Base-by-base conservation (phyloP, 495 filamentous ascomycete species). In the Penicillium verhagenii region DNA sequence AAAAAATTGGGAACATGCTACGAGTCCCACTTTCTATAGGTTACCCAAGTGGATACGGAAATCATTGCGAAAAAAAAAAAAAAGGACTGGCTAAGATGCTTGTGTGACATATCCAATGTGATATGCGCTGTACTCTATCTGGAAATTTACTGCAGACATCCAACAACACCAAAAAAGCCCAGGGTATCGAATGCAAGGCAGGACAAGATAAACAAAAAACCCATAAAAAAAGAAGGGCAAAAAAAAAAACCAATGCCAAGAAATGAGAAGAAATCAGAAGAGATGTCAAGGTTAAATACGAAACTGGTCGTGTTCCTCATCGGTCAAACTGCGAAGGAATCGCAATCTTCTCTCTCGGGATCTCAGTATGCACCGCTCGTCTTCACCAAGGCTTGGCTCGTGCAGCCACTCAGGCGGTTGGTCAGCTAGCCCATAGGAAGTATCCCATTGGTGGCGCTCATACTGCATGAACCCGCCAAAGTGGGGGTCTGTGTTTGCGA, bases 391-490 rank as follows among this genome's bases (percentile, higher is more conserved):
- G 18, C 67, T 64, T 19, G 61, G 49, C 50, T 77, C 73, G 3
- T 47, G 47, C 28, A 67, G 19, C 74, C 74, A 78, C 35, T 78
- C 75, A 50, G 64, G 64, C 19, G 70, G 68, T 26, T 69, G 47
- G 38, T 69, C 70, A 6, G 60, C 52, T 31, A 67, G 23, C 0
- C 68, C 71, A 53, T 63, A 71, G 20, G 53, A 39, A 29, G 68
- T 52, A 14, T 74, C 62, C 70, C 74, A 78, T 72, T 82, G 60
- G 31, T 70, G 50, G 59, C 90, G 77, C 63, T 90, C 86, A 53
- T 89, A 85, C 58, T 88, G 81, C 77, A 96, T 79, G 33, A 97
- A 74, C 4, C 92, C 92, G 45, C 92, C 92, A 62, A 90, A 85
- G 23, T 77, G 78, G 21, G 72, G 73, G 64, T 97, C 93, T 18